Base-by-base conservation (phyloP, 257 asterid species). In the Linderniella brevidens region DNA sequence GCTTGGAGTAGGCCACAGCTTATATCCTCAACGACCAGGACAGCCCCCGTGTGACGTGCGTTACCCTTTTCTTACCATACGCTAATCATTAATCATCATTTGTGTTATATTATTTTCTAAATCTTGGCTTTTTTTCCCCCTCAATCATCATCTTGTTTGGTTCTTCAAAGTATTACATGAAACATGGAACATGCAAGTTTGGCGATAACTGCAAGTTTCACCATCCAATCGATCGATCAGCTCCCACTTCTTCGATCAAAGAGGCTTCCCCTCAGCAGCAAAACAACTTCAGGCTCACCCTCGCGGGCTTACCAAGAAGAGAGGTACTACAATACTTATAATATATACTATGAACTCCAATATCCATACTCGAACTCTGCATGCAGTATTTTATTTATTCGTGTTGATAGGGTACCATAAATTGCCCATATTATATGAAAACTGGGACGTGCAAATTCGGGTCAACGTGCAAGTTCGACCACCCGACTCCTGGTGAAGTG, bases 361-460 rank as follows among this genome's bases (percentile, higher is more conserved):
- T 2, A 25, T 25, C n/a, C 32, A 25, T 25, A 25, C 3, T 25
- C 32, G 32, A 25, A 25, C 32, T 2, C 3, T 6, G 32, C 32
- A 2, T 25, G 32, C 32, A 25, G 3, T 25, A 25, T 25, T 25
- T 25, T 25, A 25, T 25, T 25, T 25, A 38, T n/a, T n/a, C 43
- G 8, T 38, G 2, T n/a, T 38, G 43, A 41, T 58, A 87, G 97
- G 97, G 94, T 50, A 79, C 94, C 36, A 67, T 77, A 58, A 78
- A 77, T 66, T 87, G 97, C 49, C 97, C 97, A 5, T 87, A 77
- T 66, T 87, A 87, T 55, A 87, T 82, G 97, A 87, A 87, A 80
- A 87, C 97, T 0, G 83, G 97, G 54, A 72, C 83, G 19, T 87
- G 97, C 86, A 87, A 82, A 70, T 82, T 68, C 35, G 92, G 93